Conservation (phyloP, 2,329 filamentous ascomycete genomes). For the Scytalidium sp. region DNA sequence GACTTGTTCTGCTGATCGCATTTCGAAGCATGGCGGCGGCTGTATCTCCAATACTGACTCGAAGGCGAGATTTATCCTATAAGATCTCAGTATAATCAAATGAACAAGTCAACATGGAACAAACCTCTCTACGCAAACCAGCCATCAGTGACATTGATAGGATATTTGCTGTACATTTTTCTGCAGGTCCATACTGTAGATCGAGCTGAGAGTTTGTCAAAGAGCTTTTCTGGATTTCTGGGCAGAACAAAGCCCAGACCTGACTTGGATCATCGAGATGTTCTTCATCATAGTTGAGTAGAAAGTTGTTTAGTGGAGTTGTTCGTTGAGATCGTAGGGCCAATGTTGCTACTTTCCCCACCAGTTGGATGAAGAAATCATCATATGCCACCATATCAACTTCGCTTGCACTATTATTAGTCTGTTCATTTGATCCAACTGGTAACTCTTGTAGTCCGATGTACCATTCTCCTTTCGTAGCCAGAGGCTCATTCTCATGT, state of each 20-base stretch:
- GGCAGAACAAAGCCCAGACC: conserved; percentile 15
- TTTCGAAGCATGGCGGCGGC: conserved; percentile 21
- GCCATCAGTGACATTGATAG: conserved; percentile 21
- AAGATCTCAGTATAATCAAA: conserved; percentile 8
- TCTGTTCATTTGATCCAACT: not conserved
- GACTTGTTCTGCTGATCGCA: conserved; percentile 9
- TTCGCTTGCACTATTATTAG: not conserved
- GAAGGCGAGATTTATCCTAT: conserved; percentile 8
- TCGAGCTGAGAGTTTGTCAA: conserved; percentile 8
- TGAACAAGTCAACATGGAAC: not conserved
- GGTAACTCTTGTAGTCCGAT: not conserved
- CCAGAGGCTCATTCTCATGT: not conserved
- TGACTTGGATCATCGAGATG: conserved; percentile 3
- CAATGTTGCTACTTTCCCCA: conserved; percentile 17
- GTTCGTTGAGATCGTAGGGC: not conserved
- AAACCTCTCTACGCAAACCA: conserved; percentile 19
- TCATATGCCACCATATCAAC: too few species aligned
- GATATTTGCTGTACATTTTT: conserved; percentile 16
- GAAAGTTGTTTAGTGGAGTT: not conserved
- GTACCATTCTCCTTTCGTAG: not conserved
- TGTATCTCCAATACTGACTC: conserved; percentile 13
- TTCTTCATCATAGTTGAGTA: not conserved
- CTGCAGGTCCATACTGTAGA: conserved; percentile 9
- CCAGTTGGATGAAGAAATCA: conserved; percentile 11
- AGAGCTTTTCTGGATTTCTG: not conserved